These are phyloP conservation scores for Trifolium fragiferum DNA, from an alignment of 306 rosid species.

Conservation along the genomic window DNA sequence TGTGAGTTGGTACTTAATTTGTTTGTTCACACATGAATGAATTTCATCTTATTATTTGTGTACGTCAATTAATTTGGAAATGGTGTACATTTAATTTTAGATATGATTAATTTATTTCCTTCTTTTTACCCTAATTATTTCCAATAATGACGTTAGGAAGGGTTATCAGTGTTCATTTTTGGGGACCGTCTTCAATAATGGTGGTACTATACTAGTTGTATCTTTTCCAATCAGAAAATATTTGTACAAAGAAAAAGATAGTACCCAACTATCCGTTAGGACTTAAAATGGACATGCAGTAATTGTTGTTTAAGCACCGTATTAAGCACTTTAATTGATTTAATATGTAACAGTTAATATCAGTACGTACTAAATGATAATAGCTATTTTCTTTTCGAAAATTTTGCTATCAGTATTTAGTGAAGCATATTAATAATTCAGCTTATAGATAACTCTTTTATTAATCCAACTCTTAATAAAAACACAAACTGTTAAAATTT, in stretches of 20 bases:
- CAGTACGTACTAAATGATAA: too few species aligned
- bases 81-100: constrained; percentile 38
- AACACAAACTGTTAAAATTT: too few species aligned
- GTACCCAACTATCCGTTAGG: too few species aligned
- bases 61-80: constrained; percentile 29
- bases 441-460: too few species aligned
- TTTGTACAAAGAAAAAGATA: background rate
- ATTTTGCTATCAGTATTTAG: too few species aligned
- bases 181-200: constrained; percentile 52
- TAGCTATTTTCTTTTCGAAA: too few species aligned
- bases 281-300: too few species aligned
- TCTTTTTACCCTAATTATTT: background rate
- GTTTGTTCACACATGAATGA: constrained; percentile 30
- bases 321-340: too few species aligned
- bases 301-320: too few species aligned
- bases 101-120: background rate
- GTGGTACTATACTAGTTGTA: background rate
- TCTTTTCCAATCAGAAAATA: constrained; percentile 6
- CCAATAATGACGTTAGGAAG: constrained; percentile 40
- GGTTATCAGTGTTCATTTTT: constrained; percentile 17
- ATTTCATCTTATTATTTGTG: background rate
- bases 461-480: too few species aligned
- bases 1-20: constrained; percentile 31
- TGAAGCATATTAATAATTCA: too few species aligned
- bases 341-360: too few species aligned